Evolutionary conservation across 1,139 yeast genomes (phyloP).

Genomic region (Yamadazyma triangularis): DNA sequence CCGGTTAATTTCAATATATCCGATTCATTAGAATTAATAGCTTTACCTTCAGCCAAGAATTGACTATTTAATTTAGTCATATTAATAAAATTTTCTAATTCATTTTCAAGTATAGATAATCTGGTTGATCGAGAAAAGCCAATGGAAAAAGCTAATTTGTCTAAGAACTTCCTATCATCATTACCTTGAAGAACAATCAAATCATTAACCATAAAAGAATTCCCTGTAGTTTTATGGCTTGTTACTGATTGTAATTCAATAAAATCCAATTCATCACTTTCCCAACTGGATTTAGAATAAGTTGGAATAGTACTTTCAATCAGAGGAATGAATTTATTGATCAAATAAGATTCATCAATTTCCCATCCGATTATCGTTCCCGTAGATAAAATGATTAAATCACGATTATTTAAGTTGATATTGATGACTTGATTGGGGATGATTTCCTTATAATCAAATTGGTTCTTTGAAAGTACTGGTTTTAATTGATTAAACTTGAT

Average conservation of each 20-base stretch:
- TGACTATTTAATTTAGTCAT: conserved; percentile 64
- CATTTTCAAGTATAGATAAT: conserved; percentile 69
- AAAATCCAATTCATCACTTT: conserved; percentile 85
- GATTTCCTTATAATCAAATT: conserved; percentile 21
- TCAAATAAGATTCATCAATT: conserved; percentile 47
- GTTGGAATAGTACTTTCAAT: conserved; percentile 23
- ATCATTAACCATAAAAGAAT: conserved; percentile 60
- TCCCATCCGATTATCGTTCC: conserved; percentile 88
- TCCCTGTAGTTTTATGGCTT: conserved; percentile 22
- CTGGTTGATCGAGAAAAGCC: conserved; percentile 86
- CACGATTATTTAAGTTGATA: conserved; percentile 27
- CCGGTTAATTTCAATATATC: conserved; percentile 73
- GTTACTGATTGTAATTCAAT: conserved; percentile 43
- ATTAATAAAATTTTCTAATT: conserved; percentile 62
- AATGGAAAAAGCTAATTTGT: conserved; percentile 84
- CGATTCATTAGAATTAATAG: conserved; percentile 52
- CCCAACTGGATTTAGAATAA: conserved; percentile 44
- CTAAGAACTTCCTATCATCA: conserved; percentile 49
- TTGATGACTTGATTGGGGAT: conserved; percentile 71
- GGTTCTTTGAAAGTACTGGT: conserved; percentile 1
- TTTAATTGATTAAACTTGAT: conserved; percentile 7
- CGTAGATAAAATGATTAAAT: conserved; percentile 60
- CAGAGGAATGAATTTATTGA: conserved; percentile 48
- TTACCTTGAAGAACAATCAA: conserved; percentile 59
- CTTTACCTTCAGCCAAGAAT: conserved; percentile 58